phyloP scores from a whole-genome alignment of 352 stramenopile genomes.

The Phytophthora podocarpi region DNA sequence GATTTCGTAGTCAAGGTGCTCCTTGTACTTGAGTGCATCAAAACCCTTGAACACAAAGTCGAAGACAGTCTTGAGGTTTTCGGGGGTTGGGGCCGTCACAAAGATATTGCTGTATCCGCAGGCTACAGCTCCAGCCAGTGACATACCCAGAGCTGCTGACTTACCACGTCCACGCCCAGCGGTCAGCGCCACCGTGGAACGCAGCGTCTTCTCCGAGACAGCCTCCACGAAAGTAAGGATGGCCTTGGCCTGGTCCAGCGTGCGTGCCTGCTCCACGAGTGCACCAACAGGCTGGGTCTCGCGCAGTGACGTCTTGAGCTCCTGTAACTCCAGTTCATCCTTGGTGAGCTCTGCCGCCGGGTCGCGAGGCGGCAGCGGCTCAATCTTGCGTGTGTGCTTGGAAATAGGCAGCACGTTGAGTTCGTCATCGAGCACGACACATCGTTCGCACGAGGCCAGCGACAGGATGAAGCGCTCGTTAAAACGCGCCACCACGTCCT shows the following conservation, averaged over 20 bases:
- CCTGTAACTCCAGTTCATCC: constrained; percentile 91
- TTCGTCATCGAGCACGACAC: constrained; percentile 99
- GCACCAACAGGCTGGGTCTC: constrained; percentile 96
- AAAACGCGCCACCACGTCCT: constrained; percentile 97
- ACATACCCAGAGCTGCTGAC: constrained; percentile 97
- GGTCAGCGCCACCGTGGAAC: constrained; percentile 96
- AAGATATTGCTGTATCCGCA: constrained; percentile 95
- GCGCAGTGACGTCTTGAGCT: constrained; percentile 94
- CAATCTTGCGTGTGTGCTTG: constrained; percentile 91
- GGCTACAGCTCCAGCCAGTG: constrained; percentile 78
- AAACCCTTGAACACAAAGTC: constrained; percentile 98
- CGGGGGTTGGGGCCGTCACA: constrained; percentile 97
- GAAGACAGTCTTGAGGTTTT: constrained; percentile 99
- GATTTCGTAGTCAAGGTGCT: constrained; percentile 98
- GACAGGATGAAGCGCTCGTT: constrained; percentile 99
- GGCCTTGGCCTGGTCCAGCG: constrained; percentile 95
- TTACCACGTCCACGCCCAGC: constrained; percentile 94
- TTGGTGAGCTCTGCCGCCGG: constrained; percentile 59
- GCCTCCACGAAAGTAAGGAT: constrained; percentile 98
- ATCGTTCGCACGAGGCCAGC: constrained; percentile 94
- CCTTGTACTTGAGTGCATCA: constrained; percentile 92
- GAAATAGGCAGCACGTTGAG: constrained; percentile 98
- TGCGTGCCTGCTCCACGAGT: constrained; percentile 95
- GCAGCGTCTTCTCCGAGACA: constrained; percentile 96
- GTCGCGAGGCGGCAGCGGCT: constrained; percentile 74